Conservation (phyloP, 371 early-diverging fungal genomes). For the Dinochytrium kinnereticum region DNA sequence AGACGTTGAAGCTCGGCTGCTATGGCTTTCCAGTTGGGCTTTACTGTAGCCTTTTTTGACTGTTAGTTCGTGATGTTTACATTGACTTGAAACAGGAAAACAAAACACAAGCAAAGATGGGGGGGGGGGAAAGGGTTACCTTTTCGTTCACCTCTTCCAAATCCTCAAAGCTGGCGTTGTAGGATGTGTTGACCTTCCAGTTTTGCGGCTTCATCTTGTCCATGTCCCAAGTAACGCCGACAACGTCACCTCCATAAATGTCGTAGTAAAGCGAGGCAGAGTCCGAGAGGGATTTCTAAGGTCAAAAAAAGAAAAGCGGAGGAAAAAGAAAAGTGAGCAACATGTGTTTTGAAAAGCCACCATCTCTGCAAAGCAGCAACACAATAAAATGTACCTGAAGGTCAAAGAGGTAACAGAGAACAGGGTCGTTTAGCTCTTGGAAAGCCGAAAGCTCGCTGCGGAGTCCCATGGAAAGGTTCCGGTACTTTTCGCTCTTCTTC, state of each 20-base stretch:
- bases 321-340: conserved; percentile 5
- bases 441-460: conserved; percentile 19
- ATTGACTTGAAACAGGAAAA: too few species aligned
- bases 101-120: background rate
- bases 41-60: too few species aligned
- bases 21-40: conserved; percentile 71
- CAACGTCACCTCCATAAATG: conserved; percentile 74
- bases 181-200: conserved; percentile 72
- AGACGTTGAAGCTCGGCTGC: conserved; percentile 70
- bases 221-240: conserved; percentile 74
- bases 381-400: conserved; percentile 53
- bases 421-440: conserved; percentile 66
- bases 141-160: conserved; percentile 44
- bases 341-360: too few species aligned
- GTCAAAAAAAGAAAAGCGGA: background rate
- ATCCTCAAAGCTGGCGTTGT: conserved; percentile 61
- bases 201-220: conserved; percentile 30
- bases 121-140: background rate
- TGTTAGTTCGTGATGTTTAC: too few species aligned
- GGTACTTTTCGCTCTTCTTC: conserved; percentile 31
- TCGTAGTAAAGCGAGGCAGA: conserved; percentile 72
- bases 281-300: conserved; percentile 36
- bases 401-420: conserved; percentile 63
- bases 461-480: conserved; percentile 31
- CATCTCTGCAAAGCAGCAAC: background rate